Conservation (phyloP, 768 basidiomycete genomes). For the Amanita fuliginea region DNA sequence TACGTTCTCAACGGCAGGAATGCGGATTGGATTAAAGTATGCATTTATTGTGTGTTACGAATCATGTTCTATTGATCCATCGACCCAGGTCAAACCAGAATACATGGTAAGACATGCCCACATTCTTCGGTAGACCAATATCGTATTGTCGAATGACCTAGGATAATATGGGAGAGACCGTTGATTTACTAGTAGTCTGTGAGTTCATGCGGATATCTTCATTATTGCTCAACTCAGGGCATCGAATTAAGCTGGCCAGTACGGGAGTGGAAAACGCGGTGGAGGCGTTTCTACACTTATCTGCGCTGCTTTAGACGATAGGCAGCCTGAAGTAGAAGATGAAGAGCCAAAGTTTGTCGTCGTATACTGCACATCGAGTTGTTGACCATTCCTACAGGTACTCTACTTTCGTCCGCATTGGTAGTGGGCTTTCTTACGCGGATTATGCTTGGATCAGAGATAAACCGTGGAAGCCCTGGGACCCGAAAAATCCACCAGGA, state of each 20-base stretch:
- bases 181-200: slow-evolving; percentile 89
- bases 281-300: slow-evolving; percentile 87
- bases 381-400: slow-evolving; percentile 39
- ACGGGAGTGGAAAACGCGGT: slow-evolving; percentile 75
- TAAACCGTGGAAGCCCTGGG: slow-evolving; percentile 78
- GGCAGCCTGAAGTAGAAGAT: slow-evolving; percentile 39
- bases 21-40: slow-evolving; percentile 87
- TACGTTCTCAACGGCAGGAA: slow-evolving; percentile 85
- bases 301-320: slow-evolving; percentile 80
- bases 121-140: background rate
- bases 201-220: slow-evolving; percentile 13
- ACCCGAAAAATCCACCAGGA: slow-evolving; percentile 58
- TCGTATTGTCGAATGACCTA: slow-evolving; percentile 15
- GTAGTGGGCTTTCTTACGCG: slow-evolving; percentile 75
- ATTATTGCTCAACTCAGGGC: background rate
- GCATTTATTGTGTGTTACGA: slow-evolving; percentile 1
- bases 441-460: slow-evolving; percentile 81
- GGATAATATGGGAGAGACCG: slow-evolving; percentile 90
- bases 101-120: slow-evolving; percentile 50
- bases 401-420: slow-evolving; percentile 80
- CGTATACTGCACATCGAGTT: slow-evolving; percentile 1
- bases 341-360: slow-evolving; percentile 50
- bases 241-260: slow-evolving; percentile 60
- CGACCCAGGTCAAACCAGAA: slow-evolving; percentile 64
- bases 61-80: background rate